Percentiles rank a stretch among this genome's conserved stretches.
These are phyloP conservation scores for Mycena sp. DNA, from an alignment of 1,284 basidiomycete genomes.

Conservation along the genomic window DNA sequence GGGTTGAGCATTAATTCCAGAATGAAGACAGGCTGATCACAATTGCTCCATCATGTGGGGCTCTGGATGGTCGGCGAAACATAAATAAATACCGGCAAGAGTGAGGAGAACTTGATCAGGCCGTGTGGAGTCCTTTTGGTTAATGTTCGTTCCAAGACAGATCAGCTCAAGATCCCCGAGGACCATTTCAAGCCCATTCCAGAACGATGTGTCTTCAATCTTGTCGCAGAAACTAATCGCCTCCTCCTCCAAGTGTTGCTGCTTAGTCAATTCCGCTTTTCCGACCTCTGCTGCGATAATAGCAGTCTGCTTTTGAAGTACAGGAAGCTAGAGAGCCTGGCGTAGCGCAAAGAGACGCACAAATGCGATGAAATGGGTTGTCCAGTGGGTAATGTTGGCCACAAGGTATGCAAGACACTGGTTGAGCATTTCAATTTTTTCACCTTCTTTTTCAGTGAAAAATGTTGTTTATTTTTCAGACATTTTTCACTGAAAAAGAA, in stretches of 20 bases:
- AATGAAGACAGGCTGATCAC: conserved; percentile 14
- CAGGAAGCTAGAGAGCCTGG: conserved; percentile 12
- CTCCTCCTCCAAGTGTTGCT: conserved; percentile 15
- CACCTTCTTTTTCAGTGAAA: too few relatives aligned
- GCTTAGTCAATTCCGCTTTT: conserved; percentile 11
- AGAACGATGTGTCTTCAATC: conserved; percentile 34
- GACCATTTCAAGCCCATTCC: conserved; percentile 34
- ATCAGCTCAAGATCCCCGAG: conserved; percentile 42
- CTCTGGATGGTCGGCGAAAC: conserved; percentile 37
- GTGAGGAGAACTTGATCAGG: conserved; percentile 39
- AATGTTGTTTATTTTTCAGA: too few relatives aligned
- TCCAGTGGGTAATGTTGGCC: conserved; percentile 32
- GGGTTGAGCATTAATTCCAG: conserved; percentile 7
- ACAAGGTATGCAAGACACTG: conserved; percentile 29
- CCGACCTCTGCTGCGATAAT: conserved; percentile 28
- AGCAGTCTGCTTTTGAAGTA: neutral
- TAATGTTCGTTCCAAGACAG: conserved; percentile 40
- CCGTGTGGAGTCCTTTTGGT: conserved; percentile 37
- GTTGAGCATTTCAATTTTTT: too few relatives aligned
- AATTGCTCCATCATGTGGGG: conserved; percentile 22
- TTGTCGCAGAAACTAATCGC: conserved; percentile 29
- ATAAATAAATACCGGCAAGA: conserved; percentile 38
- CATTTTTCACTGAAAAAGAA: too few relatives aligned
- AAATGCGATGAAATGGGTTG: conserved; percentile 29
- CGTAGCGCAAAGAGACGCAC: conserved; percentile 10